phyloP scores from a whole-genome alignment of 352 stramenopile species.

The Phytophthora pistaciae region DNA sequence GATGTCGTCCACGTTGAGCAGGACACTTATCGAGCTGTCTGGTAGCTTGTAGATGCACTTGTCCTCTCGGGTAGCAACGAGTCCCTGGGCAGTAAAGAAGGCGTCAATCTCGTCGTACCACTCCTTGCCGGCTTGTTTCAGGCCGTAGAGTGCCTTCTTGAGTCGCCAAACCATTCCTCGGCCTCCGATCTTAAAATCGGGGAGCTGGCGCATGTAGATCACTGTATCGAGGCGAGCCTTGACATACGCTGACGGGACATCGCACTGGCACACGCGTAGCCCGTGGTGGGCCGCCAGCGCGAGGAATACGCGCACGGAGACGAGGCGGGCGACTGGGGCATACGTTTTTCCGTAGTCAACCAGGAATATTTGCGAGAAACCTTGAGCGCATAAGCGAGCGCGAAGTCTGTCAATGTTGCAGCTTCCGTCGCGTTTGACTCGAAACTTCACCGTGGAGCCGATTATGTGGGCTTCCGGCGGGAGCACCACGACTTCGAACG shows the following conservation, averaged over 20 bases:
- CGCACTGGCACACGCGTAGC: background rate
- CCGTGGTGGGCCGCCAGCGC: background rate
- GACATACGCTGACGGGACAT: constrained; percentile 8
- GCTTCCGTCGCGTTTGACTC: constrained; percentile 12
- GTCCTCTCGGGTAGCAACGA: background rate
- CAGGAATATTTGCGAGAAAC: constrained; percentile 11
- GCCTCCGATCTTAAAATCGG: constrained; percentile 6
- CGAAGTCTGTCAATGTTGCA: constrained; percentile 6
- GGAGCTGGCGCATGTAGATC: constrained; percentile 7
- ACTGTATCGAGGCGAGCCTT: background rate
- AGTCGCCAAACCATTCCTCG: constrained; percentile 12
- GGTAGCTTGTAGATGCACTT: background rate
- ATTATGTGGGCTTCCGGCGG: constrained; percentile 1
- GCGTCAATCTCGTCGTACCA: constrained; percentile 3
- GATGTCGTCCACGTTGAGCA: constrained; percentile 12
- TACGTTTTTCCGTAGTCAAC: constrained; percentile 15
- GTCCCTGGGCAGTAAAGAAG: background rate
- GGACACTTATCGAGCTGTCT: constrained; percentile 1
- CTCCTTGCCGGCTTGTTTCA: constrained; percentile 8
- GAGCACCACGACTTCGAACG: background rate
- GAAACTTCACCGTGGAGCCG: background rate
- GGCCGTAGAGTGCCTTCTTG: constrained; percentile 3
- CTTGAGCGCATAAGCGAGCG: constrained; percentile 10
- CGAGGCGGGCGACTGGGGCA: constrained; percentile 1
- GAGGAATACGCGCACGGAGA: constrained; percentile 9